Evolutionary conservation across 495 filamentous ascomycete species (phyloP), one percentile per base, ranked within the genome.

Genomic region (Massariosphaeria phaeospora): DNA sequence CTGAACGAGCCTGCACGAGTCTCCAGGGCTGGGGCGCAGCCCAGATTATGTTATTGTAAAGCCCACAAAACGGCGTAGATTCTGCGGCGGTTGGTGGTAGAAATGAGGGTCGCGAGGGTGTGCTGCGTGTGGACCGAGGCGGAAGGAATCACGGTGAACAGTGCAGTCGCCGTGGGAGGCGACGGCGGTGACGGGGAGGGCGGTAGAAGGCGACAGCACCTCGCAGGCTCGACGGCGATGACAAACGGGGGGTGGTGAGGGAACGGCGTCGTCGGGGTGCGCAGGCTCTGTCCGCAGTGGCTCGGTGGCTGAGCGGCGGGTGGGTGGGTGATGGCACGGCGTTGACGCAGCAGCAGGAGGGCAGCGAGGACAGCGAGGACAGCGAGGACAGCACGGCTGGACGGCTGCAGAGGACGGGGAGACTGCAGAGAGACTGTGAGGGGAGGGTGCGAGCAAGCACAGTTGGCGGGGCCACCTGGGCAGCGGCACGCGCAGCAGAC

Each of bases 11-110:
- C 57, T n/a, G 51, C 21, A 26, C 15, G 57, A 55, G 57, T 61
- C 57, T 61, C 52, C 33, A 44, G 55, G 59, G 61, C 61, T 56
- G 50, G 55, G 59, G 52, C 59, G 44, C 48, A 63, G 55, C 48
- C 60, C 60, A 48, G 50, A 55, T 18, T 39, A 12, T 59, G 55
- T 55, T 59, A 58, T 54, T 59, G 48, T 24, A 41, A 38, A 41
- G 26, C 49, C 31, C 61, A 34, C 61, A 63, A 59, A 59, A 59
- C 55, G 29, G 61, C 55, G 43, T 30, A 45, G n/a, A 15, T 50
- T 42, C 55, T 39, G 21, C 31, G 17, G 29, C 47, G 35, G 39
- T 50, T 29, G 4, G 31, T 39, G 31, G 46, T 54, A 54, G 54
- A 57, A 29, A 63, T 51, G 15, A 63, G 33, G 43, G 49, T 57